phyloP scores from a whole-genome alignment of 306 rosid species.

The Fagus crenata region DNA sequence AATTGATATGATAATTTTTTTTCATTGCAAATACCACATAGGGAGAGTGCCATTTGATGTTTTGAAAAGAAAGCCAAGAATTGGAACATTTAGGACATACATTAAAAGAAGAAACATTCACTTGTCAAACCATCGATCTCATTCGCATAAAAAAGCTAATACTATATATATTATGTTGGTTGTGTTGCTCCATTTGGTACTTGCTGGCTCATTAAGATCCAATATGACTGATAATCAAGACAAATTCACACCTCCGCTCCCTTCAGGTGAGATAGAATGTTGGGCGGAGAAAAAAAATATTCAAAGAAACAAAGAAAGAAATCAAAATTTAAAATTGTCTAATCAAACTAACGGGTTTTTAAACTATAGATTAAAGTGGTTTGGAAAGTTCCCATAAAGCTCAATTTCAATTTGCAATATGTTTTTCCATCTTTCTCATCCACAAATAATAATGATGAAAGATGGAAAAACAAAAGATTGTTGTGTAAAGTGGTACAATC shows the following conservation, averaged over 20 bases:
- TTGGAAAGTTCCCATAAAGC: conserved; percentile 6
- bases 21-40: too few species aligned
- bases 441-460: conserved; percentile 3
- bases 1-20: too few species aligned
- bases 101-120: too few species aligned
- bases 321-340: conserved; percentile 3
- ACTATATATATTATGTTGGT: conserved; percentile 55
- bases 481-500: conserved; percentile 39
- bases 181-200: conserved; percentile 79
- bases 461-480: conserved; percentile 75
- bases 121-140: too few species aligned
- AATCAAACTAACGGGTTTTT: conserved; percentile 6
- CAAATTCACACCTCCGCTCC: conserved; percentile 83
- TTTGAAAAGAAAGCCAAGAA: too few species aligned
- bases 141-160: too few species aligned
- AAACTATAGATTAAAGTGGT: conserved; percentile 12
- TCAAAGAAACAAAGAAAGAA: background rate
- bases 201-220: conserved; percentile 80
- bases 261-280: conserved; percentile 84
- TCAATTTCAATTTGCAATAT: background rate
- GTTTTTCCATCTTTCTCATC: conserved; percentile 4
- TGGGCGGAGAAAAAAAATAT: conserved; percentile 33
- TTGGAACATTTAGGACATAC: too few species aligned
- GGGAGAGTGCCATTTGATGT: too few species aligned
- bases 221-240: conserved; percentile 71